Evolutionary conservation across 352 stramenopile species (phyloP).

Genomic region (Thalassiosira livingstoniorum): DNA sequence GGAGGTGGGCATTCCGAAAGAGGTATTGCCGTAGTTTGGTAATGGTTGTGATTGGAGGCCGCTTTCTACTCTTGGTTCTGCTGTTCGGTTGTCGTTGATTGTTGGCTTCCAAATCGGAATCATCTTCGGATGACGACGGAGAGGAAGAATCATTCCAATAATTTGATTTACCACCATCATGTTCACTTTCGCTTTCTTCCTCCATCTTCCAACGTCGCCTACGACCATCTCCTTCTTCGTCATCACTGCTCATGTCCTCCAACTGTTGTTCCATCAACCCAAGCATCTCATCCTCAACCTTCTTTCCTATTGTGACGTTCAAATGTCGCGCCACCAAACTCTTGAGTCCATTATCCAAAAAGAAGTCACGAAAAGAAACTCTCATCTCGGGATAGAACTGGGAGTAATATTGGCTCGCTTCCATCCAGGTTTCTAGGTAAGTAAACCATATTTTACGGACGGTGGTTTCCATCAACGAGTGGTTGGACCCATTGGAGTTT

Average conservation of each 20-base stretch:
- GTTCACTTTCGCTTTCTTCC: no score
- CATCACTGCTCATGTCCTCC: background rate
- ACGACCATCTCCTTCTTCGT: slow-evolving; percentile 19
- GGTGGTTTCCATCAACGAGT: slow-evolving; percentile 47
- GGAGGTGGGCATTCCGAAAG: slow-evolving; percentile 24
- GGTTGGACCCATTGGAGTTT: slow-evolving; percentile 3
- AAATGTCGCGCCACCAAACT: slow-evolving; percentile 56
- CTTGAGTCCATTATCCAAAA: slow-evolving; percentile 47
- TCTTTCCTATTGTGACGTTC: slow-evolving; percentile 50
- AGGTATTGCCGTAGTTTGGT: slow-evolving; percentile 14
- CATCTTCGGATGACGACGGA: no score
- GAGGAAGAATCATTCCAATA: no score
- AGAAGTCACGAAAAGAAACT: slow-evolving; percentile 79
- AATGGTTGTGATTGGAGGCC: slow-evolving; percentile 36
- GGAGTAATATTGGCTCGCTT: slow-evolving; percentile 62
- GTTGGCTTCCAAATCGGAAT: background rate
- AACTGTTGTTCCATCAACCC: slow-evolving; percentile 30
- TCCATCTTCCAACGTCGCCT: background rate
- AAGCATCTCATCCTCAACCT: slow-evolving; percentile 64
- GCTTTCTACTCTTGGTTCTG: slow-evolving; percentile 39
- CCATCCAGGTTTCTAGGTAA: slow-evolving; percentile 71
- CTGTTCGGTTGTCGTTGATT: background rate
- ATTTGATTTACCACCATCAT: no score
- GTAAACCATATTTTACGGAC: slow-evolving; percentile 67
- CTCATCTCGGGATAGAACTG: slow-evolving; percentile 72